Conservation (phyloP, 148 eudicot species). For the Vaccinium darrowii region DNA sequence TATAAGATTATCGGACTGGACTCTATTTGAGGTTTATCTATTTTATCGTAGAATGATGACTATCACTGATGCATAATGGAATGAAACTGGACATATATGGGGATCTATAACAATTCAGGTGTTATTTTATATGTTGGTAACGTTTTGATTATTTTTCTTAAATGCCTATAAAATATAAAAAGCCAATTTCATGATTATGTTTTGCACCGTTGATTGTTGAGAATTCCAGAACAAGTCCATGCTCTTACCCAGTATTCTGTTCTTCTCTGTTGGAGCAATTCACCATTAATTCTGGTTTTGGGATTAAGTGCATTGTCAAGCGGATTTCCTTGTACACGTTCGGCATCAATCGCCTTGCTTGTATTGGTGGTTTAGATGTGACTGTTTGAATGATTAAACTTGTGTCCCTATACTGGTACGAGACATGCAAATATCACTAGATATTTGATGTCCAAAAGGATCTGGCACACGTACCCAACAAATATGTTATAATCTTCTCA, state of each 20-base stretch:
- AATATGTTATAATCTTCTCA: background rate
- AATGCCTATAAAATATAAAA: background rate
- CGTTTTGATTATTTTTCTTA: background rate
- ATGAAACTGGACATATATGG: no score
- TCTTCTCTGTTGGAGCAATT: background rate
- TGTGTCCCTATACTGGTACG: background rate
- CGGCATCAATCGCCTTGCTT: background rate
- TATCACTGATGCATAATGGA: background rate
- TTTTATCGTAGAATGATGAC: background rate
- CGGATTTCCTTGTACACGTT: background rate
- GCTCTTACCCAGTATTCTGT: background rate
- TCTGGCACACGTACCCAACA: background rate
- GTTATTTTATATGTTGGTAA: background rate
- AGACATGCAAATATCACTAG: background rate
- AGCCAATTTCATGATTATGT: background rate
- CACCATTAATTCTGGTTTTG: background rate
- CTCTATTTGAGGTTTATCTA: background rate
- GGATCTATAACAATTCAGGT: background rate
- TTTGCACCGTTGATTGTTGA: background rate
- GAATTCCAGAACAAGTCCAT: background rate
- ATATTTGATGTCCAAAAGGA: background rate
- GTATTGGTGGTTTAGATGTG: background rate
- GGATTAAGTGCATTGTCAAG: background rate
- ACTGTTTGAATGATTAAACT: background rate
- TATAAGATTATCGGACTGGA: background rate